These are phyloP conservation scores for Puccinia brachypodii DNA, from an alignment of 1,284 basidiomycete species.

Conservation along the genomic window DNA sequence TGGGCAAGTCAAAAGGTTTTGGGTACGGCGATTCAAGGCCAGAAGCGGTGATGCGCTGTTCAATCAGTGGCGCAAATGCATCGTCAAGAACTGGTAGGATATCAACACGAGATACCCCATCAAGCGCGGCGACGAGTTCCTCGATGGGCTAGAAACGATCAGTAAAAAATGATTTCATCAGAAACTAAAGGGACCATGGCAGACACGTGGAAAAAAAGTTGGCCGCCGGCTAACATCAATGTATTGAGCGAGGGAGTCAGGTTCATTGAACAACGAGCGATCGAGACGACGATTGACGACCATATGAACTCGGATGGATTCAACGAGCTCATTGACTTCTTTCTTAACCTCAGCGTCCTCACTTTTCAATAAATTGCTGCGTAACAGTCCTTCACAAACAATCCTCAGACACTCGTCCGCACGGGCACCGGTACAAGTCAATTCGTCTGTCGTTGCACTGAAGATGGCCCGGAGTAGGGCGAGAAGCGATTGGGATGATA, in stretches of 20 bases:
- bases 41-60: constrained; percentile 62
- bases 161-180: not conserved
- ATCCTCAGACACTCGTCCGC: constrained; percentile 55
- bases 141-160: constrained; percentile 32
- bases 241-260: constrained; percentile 36
- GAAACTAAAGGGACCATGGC: not conserved
- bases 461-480: constrained; percentile 53
- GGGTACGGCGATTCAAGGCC: constrained; percentile 61
- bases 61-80: constrained; percentile 64
- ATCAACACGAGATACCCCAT: constrained; percentile 63
- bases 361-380: constrained; percentile 44
- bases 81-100: constrained; percentile 64
- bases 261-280: constrained; percentile 39
- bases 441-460: constrained; percentile 50
- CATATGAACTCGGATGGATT: constrained; percentile 36
- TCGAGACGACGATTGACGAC: constrained; percentile 39
- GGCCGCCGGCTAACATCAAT: constrained; percentile 31
- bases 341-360: constrained; percentile 33
- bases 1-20: constrained; percentile 69
- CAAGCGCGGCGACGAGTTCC: constrained; percentile 45
- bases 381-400: constrained; percentile 53
- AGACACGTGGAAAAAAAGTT: constrained; percentile 7
- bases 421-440: constrained; percentile 52
- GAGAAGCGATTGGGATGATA: constrained; percentile 39
- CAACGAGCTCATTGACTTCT: constrained; percentile 37